Percentiles rank a stretch among this genome's conserved stretches.
Conservation (phyloP, 2,329 filamentous ascomycete genomes). For the Penicillium fuscoglaucum region DNA sequence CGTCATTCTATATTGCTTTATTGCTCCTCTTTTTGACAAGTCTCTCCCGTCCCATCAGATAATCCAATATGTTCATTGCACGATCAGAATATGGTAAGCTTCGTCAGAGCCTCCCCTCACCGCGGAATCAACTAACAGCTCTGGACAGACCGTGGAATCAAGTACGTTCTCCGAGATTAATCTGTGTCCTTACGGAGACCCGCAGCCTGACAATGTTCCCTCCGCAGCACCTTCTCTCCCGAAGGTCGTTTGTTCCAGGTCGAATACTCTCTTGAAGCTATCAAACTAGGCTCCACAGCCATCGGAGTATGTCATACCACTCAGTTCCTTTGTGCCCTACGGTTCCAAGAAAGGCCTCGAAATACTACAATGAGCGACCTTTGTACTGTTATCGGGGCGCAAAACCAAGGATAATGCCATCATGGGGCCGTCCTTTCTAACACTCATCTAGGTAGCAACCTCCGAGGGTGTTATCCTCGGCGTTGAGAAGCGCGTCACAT, state of each 20-base stretch:
- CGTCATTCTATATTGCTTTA: slow-evolving; percentile 4
- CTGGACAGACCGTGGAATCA: slow-evolving; percentile 86
- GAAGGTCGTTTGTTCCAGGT: slow-evolving; percentile 99
- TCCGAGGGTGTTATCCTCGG: slow-evolving; percentile 93
- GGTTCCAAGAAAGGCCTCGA: background rate
- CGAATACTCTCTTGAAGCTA: slow-evolving; percentile 99
- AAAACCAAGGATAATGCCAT: background rate
- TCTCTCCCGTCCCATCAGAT: slow-evolving; percentile 30
- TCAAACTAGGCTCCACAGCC: slow-evolving; percentile 97
- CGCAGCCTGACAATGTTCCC: slow-evolving; percentile 25
- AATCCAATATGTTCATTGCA: slow-evolving; percentile 93
- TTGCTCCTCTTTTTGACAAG: background rate
- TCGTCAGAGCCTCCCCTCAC: slow-evolving; percentile 24
- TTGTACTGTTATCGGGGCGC: background rate
- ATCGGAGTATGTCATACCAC: slow-evolving; percentile 68
- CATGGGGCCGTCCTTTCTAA: slow-evolving; percentile 17
- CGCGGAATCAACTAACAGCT: slow-evolving; percentile 14
- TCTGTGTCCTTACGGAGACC: slow-evolving; percentile 1
- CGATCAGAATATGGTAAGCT: slow-evolving; percentile 97
- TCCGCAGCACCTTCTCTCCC: slow-evolving; percentile 89
- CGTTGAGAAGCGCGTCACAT: slow-evolving; percentile 98
- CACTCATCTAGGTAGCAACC: slow-evolving; percentile 67
- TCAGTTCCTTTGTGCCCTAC: background rate
- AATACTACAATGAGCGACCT: background rate
- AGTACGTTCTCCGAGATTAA: slow-evolving; percentile 58